These are phyloP conservation scores for Cladophialophora exuberans DNA, from an alignment of 2,329 filamentous ascomycete genomes.

Conservation along the genomic window DNA sequence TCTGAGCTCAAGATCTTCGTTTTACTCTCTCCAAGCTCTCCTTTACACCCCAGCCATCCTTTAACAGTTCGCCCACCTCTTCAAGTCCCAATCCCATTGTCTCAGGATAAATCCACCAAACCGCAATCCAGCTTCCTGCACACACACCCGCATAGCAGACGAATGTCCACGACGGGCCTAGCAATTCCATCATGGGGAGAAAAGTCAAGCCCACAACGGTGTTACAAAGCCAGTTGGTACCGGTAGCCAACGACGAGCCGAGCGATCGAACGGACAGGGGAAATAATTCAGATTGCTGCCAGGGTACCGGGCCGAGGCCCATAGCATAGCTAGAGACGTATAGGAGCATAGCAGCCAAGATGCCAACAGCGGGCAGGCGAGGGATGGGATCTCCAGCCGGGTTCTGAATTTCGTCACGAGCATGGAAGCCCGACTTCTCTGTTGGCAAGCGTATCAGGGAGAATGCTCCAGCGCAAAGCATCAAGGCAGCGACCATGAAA, in stretches of 20 bases:
- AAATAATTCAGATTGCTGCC: slow-evolving; percentile 95
- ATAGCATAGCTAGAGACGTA: slow-evolving; percentile 87
- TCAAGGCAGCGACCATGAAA: slow-evolving; percentile 75
- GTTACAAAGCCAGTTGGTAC: slow-evolving; percentile 86
- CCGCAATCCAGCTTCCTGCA: slow-evolving; percentile 64
- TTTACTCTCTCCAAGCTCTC: slow-evolving; percentile 43
- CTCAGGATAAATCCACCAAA: slow-evolving; percentile 82
- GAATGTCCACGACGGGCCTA: slow-evolving; percentile 79
- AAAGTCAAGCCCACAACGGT: slow-evolving; percentile 86
- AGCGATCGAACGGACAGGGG: slow-evolving; percentile 67
- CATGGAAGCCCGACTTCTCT: slow-evolving; percentile 7
- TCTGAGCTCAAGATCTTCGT: no score
- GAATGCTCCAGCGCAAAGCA: slow-evolving; percentile 74
- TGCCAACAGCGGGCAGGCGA: slow-evolving; percentile 55
- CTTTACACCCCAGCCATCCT: slow-evolving; percentile 72
- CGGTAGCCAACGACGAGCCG: slow-evolving; percentile 65
- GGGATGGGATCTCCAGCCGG: slow-evolving; percentile 32
- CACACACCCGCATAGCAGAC: slow-evolving; percentile 77
- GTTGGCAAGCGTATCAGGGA: slow-evolving; percentile 54
- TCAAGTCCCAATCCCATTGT: slow-evolving; percentile 81
- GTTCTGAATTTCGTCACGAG: not conserved
- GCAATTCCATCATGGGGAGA: slow-evolving; percentile 77
- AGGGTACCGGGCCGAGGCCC: slow-evolving; percentile 88
- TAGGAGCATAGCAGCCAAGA: slow-evolving; percentile 75
- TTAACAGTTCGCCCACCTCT: slow-evolving; percentile 73